Evolutionary conservation across 345 rosid species (phyloP), one percentile per base, ranked within the genome.

Genomic region (Camelina neglecta): DNA sequence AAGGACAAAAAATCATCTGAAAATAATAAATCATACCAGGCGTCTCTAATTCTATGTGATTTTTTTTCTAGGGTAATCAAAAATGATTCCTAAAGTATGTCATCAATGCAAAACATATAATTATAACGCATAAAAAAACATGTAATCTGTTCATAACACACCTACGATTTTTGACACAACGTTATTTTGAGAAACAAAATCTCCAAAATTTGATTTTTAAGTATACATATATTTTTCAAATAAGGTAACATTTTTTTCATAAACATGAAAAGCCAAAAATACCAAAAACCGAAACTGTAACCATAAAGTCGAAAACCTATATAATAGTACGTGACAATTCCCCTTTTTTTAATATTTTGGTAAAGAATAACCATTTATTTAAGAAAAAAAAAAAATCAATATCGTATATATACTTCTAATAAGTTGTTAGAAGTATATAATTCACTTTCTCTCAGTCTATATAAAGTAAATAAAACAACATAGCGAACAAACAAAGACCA

Each of bases 361-460:
- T 24, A 2, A 24, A 2, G 2, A 58, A 58, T 1, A 42, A 56
- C 29, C 53, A n/a, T 36, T 50, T 72, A 7, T 18, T 26, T 4
- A 18, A 4, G 11, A 38, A 60, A 50, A 16, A 4, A 8, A 11
- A 26, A 1, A 61, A 62, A 33, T n/a, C 5, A 48, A 12, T 11
- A 49, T 36, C 23, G 51, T 47, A 67, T 44, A 75, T 67, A 67
- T 67, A 66, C 72, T 49, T 11, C 65, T 59, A 23, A 45, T 35
- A 35, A 35, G 38, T 35, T 35, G 2, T n/a, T 15, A 57, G 31
- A 29, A 29, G 18, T 26, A 47, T 73, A 53, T 54, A 64, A 31
- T 44, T 42, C 35, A 45, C 57, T 18, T 8, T 31, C 13, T 41
- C 44, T 2, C 1, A 10, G 65, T 48, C 60, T 66, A 53, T 66